A percentile compares a stretch with the other conserved stretches of the same genome.
Conservation (phyloP, 129 eudicot species). For the Daucus carota region DH1_v3.0 NC_030389.2:7313501-7314000, state of each 20-base stretch:
- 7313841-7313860: background rate
- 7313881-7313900: background rate
- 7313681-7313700: slow-evolving; percentile 96
- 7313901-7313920: background rate
- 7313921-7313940: background rate
- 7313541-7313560: background rate
- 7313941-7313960: background rate
- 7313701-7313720: slow-evolving; percentile 92
- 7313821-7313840: too few species aligned
- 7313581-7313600: slow-evolving; percentile 82
- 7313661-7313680: slow-evolving; percentile 62
- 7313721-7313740: slow-evolving; percentile 62
- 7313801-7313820: background rate
- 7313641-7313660: slow-evolving; percentile 34
- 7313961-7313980: background rate
- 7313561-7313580: background rate
- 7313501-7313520: background rate
- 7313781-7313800: background rate
- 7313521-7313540: background rate
- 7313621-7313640: slow-evolving; percentile 68
- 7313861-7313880: background rate
- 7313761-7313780: background rate
- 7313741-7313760: background rate
- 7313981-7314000: background rate
- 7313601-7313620: slow-evolving; percentile 85